Base-by-base conservation (phyloP, 2,329 filamentous ascomycete genomes). In the Acrodontium crateriforme region DNA sequence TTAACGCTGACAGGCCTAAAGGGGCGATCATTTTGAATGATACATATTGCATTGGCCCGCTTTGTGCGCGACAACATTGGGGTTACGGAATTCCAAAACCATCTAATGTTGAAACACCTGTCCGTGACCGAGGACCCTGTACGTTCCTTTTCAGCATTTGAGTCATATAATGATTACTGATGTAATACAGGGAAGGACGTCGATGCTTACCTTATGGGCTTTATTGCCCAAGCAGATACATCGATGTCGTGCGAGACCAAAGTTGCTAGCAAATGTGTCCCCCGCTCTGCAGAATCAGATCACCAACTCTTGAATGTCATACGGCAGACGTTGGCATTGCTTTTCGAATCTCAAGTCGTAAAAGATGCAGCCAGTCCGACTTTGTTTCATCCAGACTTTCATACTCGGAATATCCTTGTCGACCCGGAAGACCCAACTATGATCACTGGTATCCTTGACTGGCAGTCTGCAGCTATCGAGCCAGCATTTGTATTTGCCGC, bases 321-420 rank as follows among this genome's bases (percentile, higher is more conserved):
- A n/a, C n/a, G n/a, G n/a, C n/a, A n/a, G n/a, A n/a, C n/a, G 10
- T 12, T 22, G 4, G 8, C 5, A 8, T 5, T 22, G 5, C 20
- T 22, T 12, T 5, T 8, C 8, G 8, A 22, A 10, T 12, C 13
- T 4, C 20, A 10, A 22, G 20, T n/a, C 10, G 8, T 22, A 8
- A 4, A 12, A 12, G 20, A 22, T 22, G 20, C 20, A 8, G 20
- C 20, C 5, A 10, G 20, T 49, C 41, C 20, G 8, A 22, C 13
- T n/a, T 32, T 52, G 22, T 47, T 46, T 39, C 47, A 53, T 27
- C 35, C 40, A 16, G 55, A 61, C 28, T 38, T 60, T 11, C 56
- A 60, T 27, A 30, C 30, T 11, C 52, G 46, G 9, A 60, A 52
- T 25, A 53, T 55, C 28, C 52, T 53, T 26, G 52, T 56, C 3